Conservation (phyloP, 306 rosid genomes). For the Carpinus viminea region DNA sequence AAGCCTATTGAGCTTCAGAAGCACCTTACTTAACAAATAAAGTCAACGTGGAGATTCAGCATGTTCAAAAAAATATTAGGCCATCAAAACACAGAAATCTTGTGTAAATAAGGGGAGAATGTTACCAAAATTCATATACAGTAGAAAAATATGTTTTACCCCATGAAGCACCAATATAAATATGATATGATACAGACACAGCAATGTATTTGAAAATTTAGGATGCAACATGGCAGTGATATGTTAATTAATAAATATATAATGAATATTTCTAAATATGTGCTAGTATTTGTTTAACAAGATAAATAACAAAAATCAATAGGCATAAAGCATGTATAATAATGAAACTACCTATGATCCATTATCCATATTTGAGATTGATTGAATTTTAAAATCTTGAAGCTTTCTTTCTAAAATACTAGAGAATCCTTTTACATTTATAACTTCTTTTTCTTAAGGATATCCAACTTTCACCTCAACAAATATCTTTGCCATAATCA, state of each 20-base stretch:
- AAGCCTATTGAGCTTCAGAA: background rate
- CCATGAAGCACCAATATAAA: background rate
- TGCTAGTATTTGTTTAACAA: no score
- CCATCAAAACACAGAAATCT: slow-evolving; percentile 6
- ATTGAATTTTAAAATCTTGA: background rate
- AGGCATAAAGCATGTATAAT: background rate
- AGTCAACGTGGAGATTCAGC: background rate
- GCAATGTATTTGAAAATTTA: background rate
- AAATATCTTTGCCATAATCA: background rate
- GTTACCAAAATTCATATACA: background rate
- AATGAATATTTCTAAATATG: background rate
- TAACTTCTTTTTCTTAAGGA: background rate
- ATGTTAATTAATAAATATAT: background rate
- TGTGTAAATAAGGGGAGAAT: background rate
- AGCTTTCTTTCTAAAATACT: background rate
- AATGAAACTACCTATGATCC: background rate
- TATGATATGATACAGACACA: background rate
- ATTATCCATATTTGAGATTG: background rate
- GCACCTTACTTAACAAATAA: background rate
- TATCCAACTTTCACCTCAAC: background rate
- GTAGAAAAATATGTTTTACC: slow-evolving; percentile 1
- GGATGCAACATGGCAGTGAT: background rate
- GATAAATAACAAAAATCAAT: background rate
- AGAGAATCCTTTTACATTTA: background rate
- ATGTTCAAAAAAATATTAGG: background rate